These are phyloP conservation scores for Fusarium sp. DNA, from an alignment of 2,329 filamentous ascomycete genomes.

Conservation along the genomic window DNA sequence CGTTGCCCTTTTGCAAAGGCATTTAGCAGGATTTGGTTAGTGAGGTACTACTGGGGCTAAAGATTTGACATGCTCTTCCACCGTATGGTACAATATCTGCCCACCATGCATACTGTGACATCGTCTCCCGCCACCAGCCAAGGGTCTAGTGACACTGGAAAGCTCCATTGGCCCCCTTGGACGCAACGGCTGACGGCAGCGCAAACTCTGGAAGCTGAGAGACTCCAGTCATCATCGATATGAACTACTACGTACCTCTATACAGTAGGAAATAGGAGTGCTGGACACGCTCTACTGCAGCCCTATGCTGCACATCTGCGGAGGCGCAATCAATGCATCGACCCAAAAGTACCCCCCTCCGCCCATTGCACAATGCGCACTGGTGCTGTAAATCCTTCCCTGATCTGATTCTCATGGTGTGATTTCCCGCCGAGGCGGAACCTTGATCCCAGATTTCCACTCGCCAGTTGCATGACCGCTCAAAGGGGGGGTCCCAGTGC, in stretches of 20 bases:
- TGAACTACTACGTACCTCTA: not conserved
- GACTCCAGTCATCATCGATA: not conserved
- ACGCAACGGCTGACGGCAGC: not conserved
- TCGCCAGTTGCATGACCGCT: not conserved
- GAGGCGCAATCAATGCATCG: conserved; percentile 14
- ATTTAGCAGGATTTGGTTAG: not conserved
- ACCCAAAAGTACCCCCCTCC: not conserved
- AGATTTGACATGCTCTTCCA: no score
- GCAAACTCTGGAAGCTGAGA: not conserved
- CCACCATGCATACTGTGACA: not conserved
- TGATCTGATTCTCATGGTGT: conserved; percentile 21
- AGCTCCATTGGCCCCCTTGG: not conserved
- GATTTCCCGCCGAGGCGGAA: conserved; percentile 4
- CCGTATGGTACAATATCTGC: no score
- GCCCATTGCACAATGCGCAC: not conserved
- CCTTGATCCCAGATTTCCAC: conserved; percentile 8
- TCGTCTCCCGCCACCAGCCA: not conserved
- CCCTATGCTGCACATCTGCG: not conserved
- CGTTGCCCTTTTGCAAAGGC: not conserved
- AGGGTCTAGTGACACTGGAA: not conserved
- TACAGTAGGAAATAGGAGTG: not conserved
- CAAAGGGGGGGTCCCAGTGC: not conserved
- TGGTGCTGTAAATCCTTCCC: conserved; percentile 30
- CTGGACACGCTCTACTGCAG: not conserved
- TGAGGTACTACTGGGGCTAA: not conserved